Evolutionary conservation across 768 basidiomycete genomes (phyloP).

Genomic region (Mycena crocata): DNA sequence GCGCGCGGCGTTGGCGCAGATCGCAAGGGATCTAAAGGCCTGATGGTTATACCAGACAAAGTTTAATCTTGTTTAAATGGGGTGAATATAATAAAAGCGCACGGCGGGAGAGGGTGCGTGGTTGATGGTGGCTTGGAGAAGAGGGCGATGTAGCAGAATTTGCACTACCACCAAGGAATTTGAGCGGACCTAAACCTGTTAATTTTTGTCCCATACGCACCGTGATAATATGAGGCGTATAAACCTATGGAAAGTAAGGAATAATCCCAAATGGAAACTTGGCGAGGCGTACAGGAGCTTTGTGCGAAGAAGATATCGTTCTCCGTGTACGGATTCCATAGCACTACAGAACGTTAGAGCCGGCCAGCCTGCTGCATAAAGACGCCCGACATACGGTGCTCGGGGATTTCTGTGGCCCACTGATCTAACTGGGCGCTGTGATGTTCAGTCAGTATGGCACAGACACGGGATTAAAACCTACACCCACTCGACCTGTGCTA

Average conservation of each 20-base stretch:
- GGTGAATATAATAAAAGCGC: neutral
- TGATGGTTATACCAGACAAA: neutral
- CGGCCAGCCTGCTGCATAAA: neutral
- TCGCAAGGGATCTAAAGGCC: constrained; percentile 62
- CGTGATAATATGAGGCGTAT: constrained; percentile 24
- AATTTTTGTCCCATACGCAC: neutral
- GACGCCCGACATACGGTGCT: constrained; percentile 47
- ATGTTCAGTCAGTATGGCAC: no score
- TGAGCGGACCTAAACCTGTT: neutral
- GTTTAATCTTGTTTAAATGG: neutral
- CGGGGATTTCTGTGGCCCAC: constrained; percentile 64
- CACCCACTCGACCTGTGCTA: constrained; percentile 28
- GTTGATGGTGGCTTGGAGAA: constrained; percentile 62
- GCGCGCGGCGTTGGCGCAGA: constrained; percentile 73
- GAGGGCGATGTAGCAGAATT: constrained; percentile 72
- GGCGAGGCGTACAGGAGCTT: constrained; percentile 50
- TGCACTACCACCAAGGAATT: constrained; percentile 37
- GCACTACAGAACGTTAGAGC: constrained; percentile 37
- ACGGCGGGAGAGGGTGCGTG: no score
- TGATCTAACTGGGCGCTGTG: constrained; percentile 62
- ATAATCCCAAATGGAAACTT: neutral
- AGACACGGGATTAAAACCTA: no score
- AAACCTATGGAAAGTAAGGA: constrained; percentile 2
- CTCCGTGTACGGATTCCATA: constrained; percentile 50
- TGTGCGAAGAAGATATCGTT: constrained; percentile 50